Conservation (phyloP, 345 rosid species). For the Ceriops zippeliana region DNA sequence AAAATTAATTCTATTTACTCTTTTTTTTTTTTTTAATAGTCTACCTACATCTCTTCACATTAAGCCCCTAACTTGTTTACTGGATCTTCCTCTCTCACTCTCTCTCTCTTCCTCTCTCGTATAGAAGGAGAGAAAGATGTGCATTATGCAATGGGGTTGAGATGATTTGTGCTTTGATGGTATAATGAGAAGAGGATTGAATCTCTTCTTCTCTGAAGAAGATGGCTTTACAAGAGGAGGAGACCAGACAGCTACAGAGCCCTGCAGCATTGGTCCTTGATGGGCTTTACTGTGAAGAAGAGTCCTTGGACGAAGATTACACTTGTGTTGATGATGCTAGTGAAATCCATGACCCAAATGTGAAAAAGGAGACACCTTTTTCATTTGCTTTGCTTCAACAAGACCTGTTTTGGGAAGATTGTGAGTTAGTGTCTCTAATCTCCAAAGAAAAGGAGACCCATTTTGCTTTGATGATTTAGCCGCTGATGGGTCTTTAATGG, state of each 20-base stretch:
- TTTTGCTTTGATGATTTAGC: constrained; percentile 21
- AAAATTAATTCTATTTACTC: too few species aligned
- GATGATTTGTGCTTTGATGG: constrained; percentile 23
- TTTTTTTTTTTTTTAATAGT: too few species aligned
- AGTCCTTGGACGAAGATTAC: constrained; percentile 36
- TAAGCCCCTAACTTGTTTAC: constrained; percentile 43
- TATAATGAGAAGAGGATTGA: constrained; percentile 49
- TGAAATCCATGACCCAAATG: constrained; percentile 25
- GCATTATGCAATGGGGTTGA: constrained; percentile 12
- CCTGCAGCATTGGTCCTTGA: constrained; percentile 42
- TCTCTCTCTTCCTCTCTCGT: constrained; percentile 9
- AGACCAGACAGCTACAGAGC: constrained; percentile 29
- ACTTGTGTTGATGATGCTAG: constrained; percentile 18
- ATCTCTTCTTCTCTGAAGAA: constrained; percentile 54
- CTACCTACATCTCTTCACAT: constrained; percentile 13
- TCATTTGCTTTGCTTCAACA: constrained; percentile 38
- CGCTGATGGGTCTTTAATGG: constrained; percentile 39
- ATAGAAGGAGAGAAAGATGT: constrained; percentile 15
- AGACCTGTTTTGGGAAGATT: constrained; percentile 60
- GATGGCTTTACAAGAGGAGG: constrained; percentile 57
- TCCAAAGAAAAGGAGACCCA: constrained; percentile 58
- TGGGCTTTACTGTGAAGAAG: constrained; percentile 69
- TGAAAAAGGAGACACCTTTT: constrained; percentile 43
- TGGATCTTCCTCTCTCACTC: constrained; percentile 8
- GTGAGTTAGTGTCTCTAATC: constrained; percentile 48